Evolutionary conservation across 768 basidiomycete genomes (phyloP), one percentile per base, ranked within the genome.

Genomic region (Lentinula sp.): DNA sequence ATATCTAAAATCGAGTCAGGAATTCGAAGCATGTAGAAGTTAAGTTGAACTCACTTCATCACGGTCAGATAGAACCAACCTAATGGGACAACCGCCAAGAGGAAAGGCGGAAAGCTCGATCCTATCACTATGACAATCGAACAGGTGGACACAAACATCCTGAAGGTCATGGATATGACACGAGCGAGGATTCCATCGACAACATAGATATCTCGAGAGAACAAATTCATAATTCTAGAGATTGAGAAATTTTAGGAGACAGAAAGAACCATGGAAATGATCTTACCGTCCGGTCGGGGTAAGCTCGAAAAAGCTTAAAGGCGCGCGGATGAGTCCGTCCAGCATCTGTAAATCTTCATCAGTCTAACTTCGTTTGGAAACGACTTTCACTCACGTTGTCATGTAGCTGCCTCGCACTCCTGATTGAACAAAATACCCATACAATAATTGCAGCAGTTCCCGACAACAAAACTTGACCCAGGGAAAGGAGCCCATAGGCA

Each of bases 131-230:
- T 64, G 18, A 87, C 54, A 61, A 90, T 89, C 37, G 83, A 85
- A 6, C 80, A 72, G 39, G 84, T 84, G 8, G 75, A 70, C 16
- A 84, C 81, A 8, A 80, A 70, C 0, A 89, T 95, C 35, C 91
- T 81, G 68, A 85, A 80, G 57, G 93, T 74, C 56, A 79, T 81
- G 70, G 87, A 84, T 46, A 95, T 85, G 18, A 92, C 88, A 34
- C 89, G 80, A 5, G 85, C 86, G 21, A 97, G 81, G 8, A 93
- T 76, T 68, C 93, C 88, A 74, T 97, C 95, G 16, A 96, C 83
- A 32, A 89, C 88, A 67, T 91, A 92, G 15, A 83, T 85, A 66
- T 98, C 96, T 2, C 93, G 85, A 3, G 92, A 92, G 73, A 98
- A 98, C 31, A 97, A 71, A 72, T 97, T 98, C 56, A 98, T 70